These are phyloP conservation scores for Beta vulgaris DNA, from an alignment of 148 eudicot species.

Conservation along the genomic window DNA sequence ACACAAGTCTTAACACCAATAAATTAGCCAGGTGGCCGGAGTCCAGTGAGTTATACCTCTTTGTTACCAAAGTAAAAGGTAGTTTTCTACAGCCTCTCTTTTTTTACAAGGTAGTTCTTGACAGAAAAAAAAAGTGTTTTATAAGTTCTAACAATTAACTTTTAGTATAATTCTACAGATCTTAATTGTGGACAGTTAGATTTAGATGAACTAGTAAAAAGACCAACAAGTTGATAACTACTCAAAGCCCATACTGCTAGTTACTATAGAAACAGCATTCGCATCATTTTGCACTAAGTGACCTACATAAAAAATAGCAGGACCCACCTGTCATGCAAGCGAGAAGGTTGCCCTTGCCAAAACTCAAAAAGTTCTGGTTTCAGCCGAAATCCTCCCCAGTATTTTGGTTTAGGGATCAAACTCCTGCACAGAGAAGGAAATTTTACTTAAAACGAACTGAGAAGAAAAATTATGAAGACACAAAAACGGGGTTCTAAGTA, in stretches of 20 bases:
- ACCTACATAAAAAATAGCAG: background rate
- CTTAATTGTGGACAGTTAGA: no score
- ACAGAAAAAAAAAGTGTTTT: no score
- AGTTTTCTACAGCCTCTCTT: no score
- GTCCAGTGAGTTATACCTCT: no score
- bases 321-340: slow-evolving; percentile 89
- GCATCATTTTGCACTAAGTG: background rate
- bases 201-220: no score
- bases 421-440: slow-evolving; percentile 48
- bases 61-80: no score
- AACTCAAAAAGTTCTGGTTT: slow-evolving; percentile 79
- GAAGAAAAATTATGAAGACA: background rate
- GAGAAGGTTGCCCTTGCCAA: slow-evolving; percentile 99
- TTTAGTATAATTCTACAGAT: no score
- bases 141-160: no score
- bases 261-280: background rate
- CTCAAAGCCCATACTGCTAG: background rate
- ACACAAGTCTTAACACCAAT: no score
- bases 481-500: background rate
- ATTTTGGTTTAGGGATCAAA: slow-evolving; percentile 81
- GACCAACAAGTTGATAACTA: background rate
- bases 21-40: no score
- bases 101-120: no score
- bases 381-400: slow-evolving; percentile 96
- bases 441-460: background rate